Conservation (phyloP, 2,329 filamentous ascomycete genomes). For the Sodiomyces alkalinus region DNA sequence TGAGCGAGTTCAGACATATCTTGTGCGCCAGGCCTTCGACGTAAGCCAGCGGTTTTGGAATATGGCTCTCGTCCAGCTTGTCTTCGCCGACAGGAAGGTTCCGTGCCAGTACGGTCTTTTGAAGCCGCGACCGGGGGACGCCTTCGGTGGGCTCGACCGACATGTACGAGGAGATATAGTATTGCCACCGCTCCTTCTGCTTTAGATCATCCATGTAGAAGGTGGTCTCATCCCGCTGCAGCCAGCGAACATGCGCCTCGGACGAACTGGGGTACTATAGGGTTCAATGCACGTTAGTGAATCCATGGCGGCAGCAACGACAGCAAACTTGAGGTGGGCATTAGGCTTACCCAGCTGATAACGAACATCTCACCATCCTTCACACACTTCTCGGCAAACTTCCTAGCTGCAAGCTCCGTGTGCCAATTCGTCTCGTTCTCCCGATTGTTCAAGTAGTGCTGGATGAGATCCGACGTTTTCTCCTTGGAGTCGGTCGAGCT, state of each 20-base stretch:
- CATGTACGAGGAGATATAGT: constrained; percentile 87
- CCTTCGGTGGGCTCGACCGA: constrained; percentile 81
- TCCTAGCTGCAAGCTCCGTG: constrained; percentile 77
- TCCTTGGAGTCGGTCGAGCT: constrained; percentile 80
- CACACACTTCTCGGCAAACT: constrained; percentile 81
- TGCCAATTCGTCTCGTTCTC: constrained; percentile 79
- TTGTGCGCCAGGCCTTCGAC: constrained; percentile 55
- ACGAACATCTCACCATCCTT: constrained; percentile 89
- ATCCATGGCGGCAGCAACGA: no score
- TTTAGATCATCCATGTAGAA: constrained; percentile 85
- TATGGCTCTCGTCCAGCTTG: constrained; percentile 47
- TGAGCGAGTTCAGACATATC: constrained; percentile 64
- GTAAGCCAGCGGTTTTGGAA: constrained; percentile 44
- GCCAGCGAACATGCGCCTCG: constrained; percentile 57
- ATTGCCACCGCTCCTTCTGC: constrained; percentile 72
- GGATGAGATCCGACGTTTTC: constrained; percentile 80
- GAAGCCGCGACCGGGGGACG: constrained; percentile 47
- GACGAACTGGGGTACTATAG: constrained; percentile 49
- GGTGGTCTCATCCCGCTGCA: constrained; percentile 54
- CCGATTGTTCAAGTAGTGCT: constrained; percentile 71
- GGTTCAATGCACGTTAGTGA: constrained; percentile 18
- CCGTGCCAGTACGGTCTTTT: constrained; percentile 54
- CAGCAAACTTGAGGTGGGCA: neutral
- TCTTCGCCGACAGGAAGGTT: constrained; percentile 50
- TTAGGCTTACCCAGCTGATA: constrained; percentile 69